Conservation (phyloP, 371 early-diverging fungal genomes). For the Basidiobolus meristosporus region DNA sequence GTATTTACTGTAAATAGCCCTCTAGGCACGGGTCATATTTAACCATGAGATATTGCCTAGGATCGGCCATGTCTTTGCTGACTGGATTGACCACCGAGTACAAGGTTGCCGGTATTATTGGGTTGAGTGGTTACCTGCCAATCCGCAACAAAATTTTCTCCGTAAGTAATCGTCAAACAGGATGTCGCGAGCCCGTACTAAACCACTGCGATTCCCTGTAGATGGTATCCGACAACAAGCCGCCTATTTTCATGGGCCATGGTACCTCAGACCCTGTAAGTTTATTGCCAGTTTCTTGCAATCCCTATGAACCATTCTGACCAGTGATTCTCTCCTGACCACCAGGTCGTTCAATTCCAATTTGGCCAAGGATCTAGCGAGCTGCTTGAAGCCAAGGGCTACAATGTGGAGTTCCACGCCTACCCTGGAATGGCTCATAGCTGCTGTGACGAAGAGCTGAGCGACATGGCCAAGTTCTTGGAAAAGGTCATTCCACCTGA, state of each 20-base stretch:
- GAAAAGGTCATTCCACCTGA: conserved; percentile 17
- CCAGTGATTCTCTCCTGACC: neutral
- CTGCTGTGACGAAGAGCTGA: conserved; percentile 47
- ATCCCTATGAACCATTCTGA: neutral
- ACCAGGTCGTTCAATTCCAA: conserved; percentile 36
- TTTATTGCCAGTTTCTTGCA: neutral
- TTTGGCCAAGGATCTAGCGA: conserved; percentile 52
- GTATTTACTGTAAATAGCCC: conserved; percentile 8
- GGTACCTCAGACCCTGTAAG: conserved; percentile 58
- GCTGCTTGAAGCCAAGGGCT: conserved; percentile 34
- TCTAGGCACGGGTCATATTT: no score
- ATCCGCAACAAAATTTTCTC: conserved; percentile 27
- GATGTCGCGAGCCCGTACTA: neutral
- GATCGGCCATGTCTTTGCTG: conserved; percentile 55
- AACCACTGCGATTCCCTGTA: conserved; percentile 17
- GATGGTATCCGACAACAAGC: conserved; percentile 45
- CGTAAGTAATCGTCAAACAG: conserved; percentile 8
- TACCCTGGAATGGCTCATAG: conserved; percentile 70
- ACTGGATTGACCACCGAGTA: conserved; percentile 51
- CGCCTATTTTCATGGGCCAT: conserved; percentile 77
- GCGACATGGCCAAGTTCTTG: conserved; percentile 51
- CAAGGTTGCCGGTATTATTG: conserved; percentile 29
- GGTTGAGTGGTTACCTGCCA: conserved; percentile 69
- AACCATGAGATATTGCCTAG: conserved; percentile 6
- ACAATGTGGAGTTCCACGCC: conserved; percentile 48